Percentiles rank a stretch among this genome's conserved stretches.
phyloP scores from a whole-genome alignment of 208 protist genomes.

The Leishmania arabica region DNA sequence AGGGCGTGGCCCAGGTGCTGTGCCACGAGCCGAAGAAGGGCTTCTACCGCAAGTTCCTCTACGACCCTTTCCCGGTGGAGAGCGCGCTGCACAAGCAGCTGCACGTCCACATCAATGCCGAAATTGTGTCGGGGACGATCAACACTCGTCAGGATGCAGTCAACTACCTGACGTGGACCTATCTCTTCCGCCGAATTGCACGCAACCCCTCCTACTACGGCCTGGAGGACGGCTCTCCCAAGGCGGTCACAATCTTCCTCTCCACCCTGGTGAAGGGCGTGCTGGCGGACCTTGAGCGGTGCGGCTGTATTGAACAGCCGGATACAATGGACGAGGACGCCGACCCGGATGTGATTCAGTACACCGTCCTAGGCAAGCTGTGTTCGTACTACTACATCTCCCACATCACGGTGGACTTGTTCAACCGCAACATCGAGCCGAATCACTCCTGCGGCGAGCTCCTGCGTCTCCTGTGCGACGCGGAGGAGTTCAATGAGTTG shows the following conservation, averaged over 20 bases:
- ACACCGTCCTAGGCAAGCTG: slow-evolving; percentile 95
- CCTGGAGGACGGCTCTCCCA: slow-evolving; percentile 90
- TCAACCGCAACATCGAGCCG: slow-evolving; percentile 79
- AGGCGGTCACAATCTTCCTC: slow-evolving; percentile 86
- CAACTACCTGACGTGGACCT: slow-evolving; percentile 99
- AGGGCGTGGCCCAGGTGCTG: slow-evolving; percentile 96
- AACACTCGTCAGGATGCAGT: slow-evolving; percentile 95
- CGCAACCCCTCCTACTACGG: slow-evolving; percentile 99
- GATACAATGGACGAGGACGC: slow-evolving; percentile 50
- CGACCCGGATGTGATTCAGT: slow-evolving; percentile 70
- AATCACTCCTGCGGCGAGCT: slow-evolving; percentile 64
- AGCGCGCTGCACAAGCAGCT: slow-evolving; percentile 94
- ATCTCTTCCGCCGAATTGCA: slow-evolving; percentile 97
- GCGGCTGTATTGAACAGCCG: slow-evolving; percentile 80
- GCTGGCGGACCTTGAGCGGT: slow-evolving; percentile 80
- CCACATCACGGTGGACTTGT: slow-evolving; percentile 94
- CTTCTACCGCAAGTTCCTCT: slow-evolving; percentile 99
- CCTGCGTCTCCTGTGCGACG: slow-evolving; percentile 89
- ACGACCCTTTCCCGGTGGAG: slow-evolving; percentile 99
- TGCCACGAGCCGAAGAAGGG: slow-evolving; percentile 98
- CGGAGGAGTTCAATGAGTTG: slow-evolving; percentile 96
- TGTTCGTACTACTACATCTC: slow-evolving; percentile 99
- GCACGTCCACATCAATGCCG: slow-evolving; percentile 99
- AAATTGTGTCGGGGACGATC: slow-evolving; percentile 97
- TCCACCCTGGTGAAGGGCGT: slow-evolving; percentile 83